Percentiles rank a stretch among this genome's conserved stretches.
Conservation (phyloP, 805 yeast species). For the Sugiyamaella smithiae region DNA sequence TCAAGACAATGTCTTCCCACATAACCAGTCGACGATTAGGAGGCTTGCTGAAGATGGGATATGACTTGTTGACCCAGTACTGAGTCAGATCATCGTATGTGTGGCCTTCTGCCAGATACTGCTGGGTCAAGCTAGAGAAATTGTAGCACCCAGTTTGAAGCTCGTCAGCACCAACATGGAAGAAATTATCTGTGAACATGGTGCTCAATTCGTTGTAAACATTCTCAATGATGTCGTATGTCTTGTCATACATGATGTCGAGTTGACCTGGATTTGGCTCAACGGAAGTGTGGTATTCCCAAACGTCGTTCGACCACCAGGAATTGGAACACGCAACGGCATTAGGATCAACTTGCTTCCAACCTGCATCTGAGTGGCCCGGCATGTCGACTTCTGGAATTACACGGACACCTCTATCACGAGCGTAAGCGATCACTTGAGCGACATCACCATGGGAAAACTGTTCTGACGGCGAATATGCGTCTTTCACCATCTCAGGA, state of each 20-base stretch:
- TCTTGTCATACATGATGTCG: constrained; percentile 34
- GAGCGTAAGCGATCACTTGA: constrained; percentile 36
- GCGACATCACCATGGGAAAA: constrained; percentile 34
- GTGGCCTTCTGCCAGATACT: constrained; percentile 34
- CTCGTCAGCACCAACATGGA: constrained; percentile 46
- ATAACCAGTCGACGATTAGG: constrained; percentile 35
- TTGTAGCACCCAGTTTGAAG: constrained; percentile 38
- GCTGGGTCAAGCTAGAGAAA: constrained; percentile 29
- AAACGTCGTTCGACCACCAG: constrained; percentile 33
- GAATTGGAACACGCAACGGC: constrained; percentile 36
- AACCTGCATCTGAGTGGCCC: constrained; percentile 43
- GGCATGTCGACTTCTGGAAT: constrained; percentile 45
- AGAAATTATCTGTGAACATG: constrained; percentile 38
- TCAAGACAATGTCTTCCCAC: constrained; percentile 42
- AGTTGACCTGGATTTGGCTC: constrained; percentile 46
- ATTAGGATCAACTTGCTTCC: constrained; percentile 35
- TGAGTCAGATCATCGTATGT: constrained; percentile 36
- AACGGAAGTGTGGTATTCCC: constrained; percentile 29
- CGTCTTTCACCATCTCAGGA: constrained; percentile 41
- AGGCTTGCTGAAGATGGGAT: constrained; percentile 34
- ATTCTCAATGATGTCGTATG: constrained; percentile 36
- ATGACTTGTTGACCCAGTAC: constrained; percentile 37
- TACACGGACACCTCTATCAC: constrained; percentile 39
- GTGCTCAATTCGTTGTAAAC: constrained; percentile 37
- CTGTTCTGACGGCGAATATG: constrained; percentile 36